phyloP scores from a whole-genome alignment of 169 alveolate genomes.

The Nephromyces sp. region DNA sequence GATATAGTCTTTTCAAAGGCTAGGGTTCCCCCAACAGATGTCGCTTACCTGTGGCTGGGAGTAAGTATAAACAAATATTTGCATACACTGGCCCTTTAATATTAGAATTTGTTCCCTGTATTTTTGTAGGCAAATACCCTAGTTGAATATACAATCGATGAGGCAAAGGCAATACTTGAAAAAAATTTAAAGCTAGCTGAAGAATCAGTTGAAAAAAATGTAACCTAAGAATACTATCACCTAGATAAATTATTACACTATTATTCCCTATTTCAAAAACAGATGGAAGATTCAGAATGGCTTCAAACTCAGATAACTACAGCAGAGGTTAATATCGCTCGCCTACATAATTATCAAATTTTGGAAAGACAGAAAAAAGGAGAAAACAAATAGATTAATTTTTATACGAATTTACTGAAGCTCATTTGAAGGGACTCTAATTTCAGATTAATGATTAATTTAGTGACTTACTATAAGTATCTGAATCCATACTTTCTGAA shows the following conservation, averaged over 20 bases:
- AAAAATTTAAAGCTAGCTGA: slow-evolving; percentile 53
- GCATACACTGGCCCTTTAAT: no score
- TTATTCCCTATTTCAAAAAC: not conserved
- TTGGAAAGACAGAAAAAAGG: slow-evolving; percentile 52
- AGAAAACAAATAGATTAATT: no score
- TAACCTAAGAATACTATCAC: slow-evolving; percentile 2
- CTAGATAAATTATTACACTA: not conserved
- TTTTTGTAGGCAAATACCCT: slow-evolving; percentile 65
- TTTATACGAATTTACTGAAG: no score
- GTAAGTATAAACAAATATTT: not conserved
- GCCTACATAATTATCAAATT: slow-evolving; percentile 71
- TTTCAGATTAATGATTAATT: no score
- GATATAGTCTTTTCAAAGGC: not conserved
- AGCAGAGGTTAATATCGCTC: slow-evolving; percentile 75
- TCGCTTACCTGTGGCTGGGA: not conserved
- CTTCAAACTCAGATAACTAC: slow-evolving; percentile 65
- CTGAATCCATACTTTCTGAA: no score
- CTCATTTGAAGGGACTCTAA: no score
- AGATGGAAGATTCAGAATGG: slow-evolving; percentile 68
- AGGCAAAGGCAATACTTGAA: slow-evolving; percentile 61
- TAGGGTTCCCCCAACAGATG: not conserved
- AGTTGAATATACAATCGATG: slow-evolving; percentile 74
- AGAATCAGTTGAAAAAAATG: slow-evolving; percentile 40
- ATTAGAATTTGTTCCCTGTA: not conserved
- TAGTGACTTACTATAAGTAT: no score